These are phyloP conservation scores for Thraustotheca clavata DNA, from an alignment of 352 stramenopile species.

Conservation along the genomic window DNA sequence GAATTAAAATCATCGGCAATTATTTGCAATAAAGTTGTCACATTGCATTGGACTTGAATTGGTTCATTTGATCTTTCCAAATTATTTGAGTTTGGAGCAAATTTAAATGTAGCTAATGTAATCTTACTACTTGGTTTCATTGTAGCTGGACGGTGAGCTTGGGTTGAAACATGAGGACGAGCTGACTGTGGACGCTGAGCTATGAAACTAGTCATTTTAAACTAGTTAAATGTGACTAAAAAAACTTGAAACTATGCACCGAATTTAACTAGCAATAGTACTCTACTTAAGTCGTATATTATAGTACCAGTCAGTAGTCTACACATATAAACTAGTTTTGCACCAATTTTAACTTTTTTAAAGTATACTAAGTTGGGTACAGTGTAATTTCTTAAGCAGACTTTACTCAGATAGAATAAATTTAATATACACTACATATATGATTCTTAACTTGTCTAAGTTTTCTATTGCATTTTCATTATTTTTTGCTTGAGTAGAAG, in stretches of 20 bases:
- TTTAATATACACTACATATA: too few species aligned
- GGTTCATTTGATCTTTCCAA: background rate
- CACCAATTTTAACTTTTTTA: too few species aligned
- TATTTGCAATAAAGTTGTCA: background rate
- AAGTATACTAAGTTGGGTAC: too few species aligned
- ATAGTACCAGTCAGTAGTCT: too few species aligned
- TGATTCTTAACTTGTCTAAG: too few species aligned
- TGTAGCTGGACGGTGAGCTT: background rate
- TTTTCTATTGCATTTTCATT: background rate
- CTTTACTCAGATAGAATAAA: too few species aligned
- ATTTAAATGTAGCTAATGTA: conserved; percentile 12
- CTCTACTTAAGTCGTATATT: too few species aligned
- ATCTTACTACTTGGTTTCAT: background rate
- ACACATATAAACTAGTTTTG: too few species aligned
- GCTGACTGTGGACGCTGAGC: conserved; percentile 16
- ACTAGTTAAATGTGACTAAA: too few species aligned
- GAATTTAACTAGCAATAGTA: too few species aligned
- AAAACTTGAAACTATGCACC: too few species aligned
- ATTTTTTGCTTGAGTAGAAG: background rate
- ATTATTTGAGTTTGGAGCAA: background rate
- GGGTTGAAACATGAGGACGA: conserved; percentile 4
- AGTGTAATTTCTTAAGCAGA: too few species aligned
- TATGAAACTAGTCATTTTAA: background rate
- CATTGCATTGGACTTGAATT: conserved; percentile 5
- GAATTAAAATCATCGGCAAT: conserved; percentile 6